phyloP scores from a whole-genome alignment of 2,329 filamentous ascomycete genomes.

The Alternaria ventricosa region DNA sequence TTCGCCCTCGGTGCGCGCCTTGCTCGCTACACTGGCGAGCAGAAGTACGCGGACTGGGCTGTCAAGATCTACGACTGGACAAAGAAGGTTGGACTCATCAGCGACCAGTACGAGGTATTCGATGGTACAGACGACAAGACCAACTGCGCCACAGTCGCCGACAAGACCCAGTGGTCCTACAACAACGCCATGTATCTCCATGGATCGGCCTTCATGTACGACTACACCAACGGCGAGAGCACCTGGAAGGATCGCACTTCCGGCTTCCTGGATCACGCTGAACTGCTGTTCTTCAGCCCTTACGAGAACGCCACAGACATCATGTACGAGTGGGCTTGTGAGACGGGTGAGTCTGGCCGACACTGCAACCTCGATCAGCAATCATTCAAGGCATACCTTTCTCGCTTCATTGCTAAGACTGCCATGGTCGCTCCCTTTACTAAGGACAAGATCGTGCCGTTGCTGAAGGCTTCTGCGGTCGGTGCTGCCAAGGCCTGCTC shows the following conservation, averaged over 20 bases:
- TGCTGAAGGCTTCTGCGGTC: constrained; percentile 50
- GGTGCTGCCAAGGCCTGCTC: constrained; percentile 55
- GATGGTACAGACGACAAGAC: constrained; percentile 61
- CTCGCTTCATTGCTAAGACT: constrained; percentile 65
- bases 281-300: constrained; percentile 61
- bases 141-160: constrained; percentile 57
- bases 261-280: constrained; percentile 62
- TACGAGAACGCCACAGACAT: constrained; percentile 58
- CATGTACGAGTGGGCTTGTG: constrained; percentile 72
- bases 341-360: constrained; percentile 52
- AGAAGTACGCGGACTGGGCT: constrained; percentile 66
- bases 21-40: constrained; percentile 71
- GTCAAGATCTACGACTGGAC: constrained; percentile 68
- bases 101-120: constrained; percentile 58
- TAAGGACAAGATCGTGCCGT: constrained; percentile 44
- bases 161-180: constrained; percentile 64
- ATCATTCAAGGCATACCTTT: constrained; percentile 77
- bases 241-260: constrained; percentile 66
- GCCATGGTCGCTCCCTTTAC: constrained; percentile 54
- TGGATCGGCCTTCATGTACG: constrained; percentile 64
- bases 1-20: constrained; percentile 81
- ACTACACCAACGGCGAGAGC: constrained; percentile 52
- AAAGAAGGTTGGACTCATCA: constrained; percentile 57
- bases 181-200: constrained; percentile 63
- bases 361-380: constrained; percentile 74